Percentiles rank a stretch among this genome's conserved stretches.
Evolutionary conservation across 2,329 filamentous ascomycete species (phyloP).

Genomic region (Coccinonectria pachysandricola): DNA sequence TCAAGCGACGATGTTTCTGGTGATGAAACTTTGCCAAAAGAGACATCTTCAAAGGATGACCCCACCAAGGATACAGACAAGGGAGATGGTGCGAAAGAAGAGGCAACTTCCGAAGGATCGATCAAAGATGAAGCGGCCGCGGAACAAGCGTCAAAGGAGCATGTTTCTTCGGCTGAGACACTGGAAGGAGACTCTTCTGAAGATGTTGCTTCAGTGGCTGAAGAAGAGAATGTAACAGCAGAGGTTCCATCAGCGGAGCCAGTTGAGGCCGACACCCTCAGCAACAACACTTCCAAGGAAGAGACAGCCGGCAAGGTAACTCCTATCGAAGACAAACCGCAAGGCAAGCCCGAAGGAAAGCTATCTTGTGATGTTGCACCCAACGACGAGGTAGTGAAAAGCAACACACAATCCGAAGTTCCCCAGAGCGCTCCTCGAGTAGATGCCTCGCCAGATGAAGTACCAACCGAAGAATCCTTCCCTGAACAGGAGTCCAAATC

Average conservation of each 20-base stretch:
- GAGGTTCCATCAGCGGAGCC: conserved; percentile 8
- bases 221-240: conserved; percentile 4
- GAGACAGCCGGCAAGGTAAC: neutral
- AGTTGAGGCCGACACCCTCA: conserved; percentile 1
- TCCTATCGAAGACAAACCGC: neutral
- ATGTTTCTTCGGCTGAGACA: too few relatives aligned
- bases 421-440: neutral
- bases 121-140: conserved; percentile 1
- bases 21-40: too few relatives aligned
- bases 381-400: too few relatives aligned
- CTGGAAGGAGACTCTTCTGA: too few relatives aligned
- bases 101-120: neutral
- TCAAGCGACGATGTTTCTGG: too few relatives aligned
- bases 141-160: too few relatives aligned
- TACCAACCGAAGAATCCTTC: too few relatives aligned
- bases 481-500: too few relatives aligned
- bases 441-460: neutral
- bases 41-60: neutral
- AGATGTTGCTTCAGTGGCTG: neutral
- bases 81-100: conserved; percentile 1
- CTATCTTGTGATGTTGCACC: too few relatives aligned
- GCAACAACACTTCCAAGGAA: conserved; percentile 3
- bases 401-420: too few relatives aligned
- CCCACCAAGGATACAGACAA: neutral
- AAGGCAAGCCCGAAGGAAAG: conserved; percentile 1